Evolutionary conservation across 192 early-diverging fungal genomes (phyloP).

Genomic region (Oehlia diaphana): DNA sequence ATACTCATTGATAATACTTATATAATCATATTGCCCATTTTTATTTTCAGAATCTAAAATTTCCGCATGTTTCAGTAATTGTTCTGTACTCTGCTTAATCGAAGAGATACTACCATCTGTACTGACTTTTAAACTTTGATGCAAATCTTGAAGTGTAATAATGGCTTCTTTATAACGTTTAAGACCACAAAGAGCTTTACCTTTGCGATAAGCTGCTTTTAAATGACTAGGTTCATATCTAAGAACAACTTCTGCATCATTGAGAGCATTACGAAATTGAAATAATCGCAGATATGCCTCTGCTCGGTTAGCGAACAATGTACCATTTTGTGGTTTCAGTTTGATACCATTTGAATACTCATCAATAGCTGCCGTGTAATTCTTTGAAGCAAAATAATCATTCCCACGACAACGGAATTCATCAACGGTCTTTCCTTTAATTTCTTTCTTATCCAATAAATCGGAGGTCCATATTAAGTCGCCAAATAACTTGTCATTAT

Average conservation of each 20-base stretch:
- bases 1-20: background rate
- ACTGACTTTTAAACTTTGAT: background rate
- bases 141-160: background rate
- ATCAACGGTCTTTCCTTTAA: background rate
- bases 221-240: background rate
- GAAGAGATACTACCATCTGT: background rate
- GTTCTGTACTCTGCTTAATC: background rate
- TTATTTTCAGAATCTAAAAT: background rate
- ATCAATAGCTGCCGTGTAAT: no score
- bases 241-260: background rate
- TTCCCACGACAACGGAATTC: background rate
- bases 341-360: no score
- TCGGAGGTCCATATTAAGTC: no score
- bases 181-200: constrained; percentile 5
- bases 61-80: background rate
- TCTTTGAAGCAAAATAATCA: background rate
- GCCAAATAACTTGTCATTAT: no score
- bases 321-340: no score
- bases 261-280: background rate
- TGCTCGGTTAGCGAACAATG: background rate
- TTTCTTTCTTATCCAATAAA: no score
- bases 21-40: constrained; percentile 4
- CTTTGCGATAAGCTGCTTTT: background rate
- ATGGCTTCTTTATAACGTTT: background rate
- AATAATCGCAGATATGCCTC: background rate